phyloP scores from a whole-genome alignment of 805 yeast genomes.

The Ogataea degrootiae region DNA sequence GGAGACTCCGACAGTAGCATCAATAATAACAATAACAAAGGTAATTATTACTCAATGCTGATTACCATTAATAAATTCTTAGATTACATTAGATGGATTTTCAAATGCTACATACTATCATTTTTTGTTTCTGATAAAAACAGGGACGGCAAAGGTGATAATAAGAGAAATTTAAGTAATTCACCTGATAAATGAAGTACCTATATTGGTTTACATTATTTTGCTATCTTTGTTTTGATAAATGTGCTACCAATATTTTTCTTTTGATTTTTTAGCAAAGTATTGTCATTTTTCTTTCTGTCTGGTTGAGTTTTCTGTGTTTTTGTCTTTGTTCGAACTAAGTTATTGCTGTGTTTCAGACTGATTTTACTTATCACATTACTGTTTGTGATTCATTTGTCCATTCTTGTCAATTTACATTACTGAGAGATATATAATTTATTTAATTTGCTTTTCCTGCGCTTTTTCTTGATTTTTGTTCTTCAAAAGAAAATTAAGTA shows the following conservation, averaged over 20 bases:
- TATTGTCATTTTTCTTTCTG: too few species aligned
- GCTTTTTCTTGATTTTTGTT: too few species aligned
- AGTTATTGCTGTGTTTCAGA: too few species aligned
- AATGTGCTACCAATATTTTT: too few species aligned
- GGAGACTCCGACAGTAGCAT: background rate
- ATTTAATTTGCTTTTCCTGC: too few species aligned
- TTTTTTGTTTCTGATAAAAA: conserved; percentile 7
- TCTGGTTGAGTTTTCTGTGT: too few species aligned
- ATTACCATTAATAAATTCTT: conserved; percentile 10
- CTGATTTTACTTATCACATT: too few species aligned
- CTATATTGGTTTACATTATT: background rate
- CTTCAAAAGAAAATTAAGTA: background rate
- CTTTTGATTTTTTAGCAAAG: too few species aligned
- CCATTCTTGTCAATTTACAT: too few species aligned
- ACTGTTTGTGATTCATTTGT: too few species aligned
- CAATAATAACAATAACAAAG: conserved; percentile 1
- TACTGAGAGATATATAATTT: too few species aligned
- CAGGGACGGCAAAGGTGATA: background rate
- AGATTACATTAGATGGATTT: conserved; percentile 18
- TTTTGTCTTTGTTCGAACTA: too few species aligned
- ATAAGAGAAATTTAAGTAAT: background rate
- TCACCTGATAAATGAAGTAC: background rate
- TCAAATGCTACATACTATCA: conserved; percentile 16
- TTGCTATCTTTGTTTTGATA: background rate
- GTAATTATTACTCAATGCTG: conserved; percentile 15